Percentiles rank a stretch among this genome's conserved stretches.
Evolutionary conservation across 352 stramenopile species (phyloP).

Genomic region (Pythium coloratum): DNA sequence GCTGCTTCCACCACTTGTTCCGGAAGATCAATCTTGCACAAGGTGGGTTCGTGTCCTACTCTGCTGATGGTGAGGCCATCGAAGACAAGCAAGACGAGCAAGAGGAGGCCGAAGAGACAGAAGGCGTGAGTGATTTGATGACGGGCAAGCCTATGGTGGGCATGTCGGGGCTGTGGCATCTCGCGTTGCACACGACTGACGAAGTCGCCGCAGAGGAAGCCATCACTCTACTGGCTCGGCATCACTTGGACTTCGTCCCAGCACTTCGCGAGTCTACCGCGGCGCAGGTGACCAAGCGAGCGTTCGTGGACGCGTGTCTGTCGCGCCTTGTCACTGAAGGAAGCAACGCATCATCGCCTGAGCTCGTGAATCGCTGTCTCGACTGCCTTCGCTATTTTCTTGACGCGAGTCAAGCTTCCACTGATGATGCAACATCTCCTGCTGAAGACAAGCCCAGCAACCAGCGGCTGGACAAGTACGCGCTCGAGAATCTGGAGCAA

Average conservation of each 20-base stretch:
- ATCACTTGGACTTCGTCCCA: constrained; percentile 56
- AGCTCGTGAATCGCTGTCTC: constrained; percentile 55
- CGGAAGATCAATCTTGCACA: constrained; percentile 48
- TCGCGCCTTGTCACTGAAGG: constrained; percentile 24
- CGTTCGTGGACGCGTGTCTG: constrained; percentile 69
- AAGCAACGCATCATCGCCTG: background rate
- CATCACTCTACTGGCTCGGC: constrained; percentile 56
- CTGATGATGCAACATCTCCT: background rate
- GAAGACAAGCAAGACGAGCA: constrained; percentile 17
- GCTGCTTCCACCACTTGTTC: constrained; percentile 76
- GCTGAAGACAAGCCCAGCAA: background rate
- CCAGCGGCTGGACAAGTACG: constrained; percentile 17
- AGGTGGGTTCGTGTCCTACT: constrained; percentile 31
- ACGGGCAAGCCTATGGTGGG: constrained; percentile 44
- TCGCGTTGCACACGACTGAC: constrained; percentile 47
- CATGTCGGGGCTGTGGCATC: constrained; percentile 56
- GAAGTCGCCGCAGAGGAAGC: constrained; percentile 56
- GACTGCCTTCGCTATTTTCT: constrained; percentile 75
- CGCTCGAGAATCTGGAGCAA: constrained; percentile 60
- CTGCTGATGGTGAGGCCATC: background rate
- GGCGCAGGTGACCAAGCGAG: constrained; percentile 35
- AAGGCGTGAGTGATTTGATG: constrained; percentile 36
- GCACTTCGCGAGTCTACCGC: constrained; percentile 29
- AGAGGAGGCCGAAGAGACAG: constrained; percentile 14
- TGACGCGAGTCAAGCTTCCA: constrained; percentile 28